Evolutionary conservation across 2,329 filamentous ascomycete genomes (phyloP), one percentile per base, ranked within the genome.

Genomic region (Coniochaeta sp.): DNA sequence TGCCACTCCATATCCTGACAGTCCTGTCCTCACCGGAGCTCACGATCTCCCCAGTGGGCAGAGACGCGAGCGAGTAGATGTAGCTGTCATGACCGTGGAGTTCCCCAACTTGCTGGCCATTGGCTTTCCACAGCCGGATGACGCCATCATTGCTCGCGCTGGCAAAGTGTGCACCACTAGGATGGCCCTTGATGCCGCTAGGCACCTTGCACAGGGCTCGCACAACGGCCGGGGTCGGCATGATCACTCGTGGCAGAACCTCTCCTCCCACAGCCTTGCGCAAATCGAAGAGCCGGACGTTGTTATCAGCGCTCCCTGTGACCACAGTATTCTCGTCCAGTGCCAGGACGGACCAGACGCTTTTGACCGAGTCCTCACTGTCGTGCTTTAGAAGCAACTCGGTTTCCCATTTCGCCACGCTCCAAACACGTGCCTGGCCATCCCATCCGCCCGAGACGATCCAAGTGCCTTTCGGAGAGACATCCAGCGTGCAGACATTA

Each of bases 371-470:
- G 5, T 75, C 73, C 42, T 85, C 89, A 59, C 88, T 84, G 69
- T 97, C 92, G 5, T 91, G 92, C 54, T 84, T 77, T 19, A 99
- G 79, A 55, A 89, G 77, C 34, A 86, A 76, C 64, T 89, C 84
- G 10, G 84, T 84, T 70, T 96, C 91, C 90, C 93, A 97, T 65
- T 89, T 92, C 44, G 85, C 84, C n/a, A 95, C 78, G 63, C 81
- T 83, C 95, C 95, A 99, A 58, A 98, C 77, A 59, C 91, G 88
- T 30, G 91, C 93, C 64, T 92, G 89, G 32, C 85, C 85, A 73
- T 99, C 95, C 95, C 95, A 99, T 68, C 93, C 90, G 34, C 93
- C 95, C 65, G 93, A 98, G 55, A 97, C 87, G 44, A 98, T 81
- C 72, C 86, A 90, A 54, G 78, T 83, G 1, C 88, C 89, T 61